Base-by-base conservation (phyloP, 2,329 filamentous ascomycete genomes). In the Trichophyton benhamiae region DNA sequence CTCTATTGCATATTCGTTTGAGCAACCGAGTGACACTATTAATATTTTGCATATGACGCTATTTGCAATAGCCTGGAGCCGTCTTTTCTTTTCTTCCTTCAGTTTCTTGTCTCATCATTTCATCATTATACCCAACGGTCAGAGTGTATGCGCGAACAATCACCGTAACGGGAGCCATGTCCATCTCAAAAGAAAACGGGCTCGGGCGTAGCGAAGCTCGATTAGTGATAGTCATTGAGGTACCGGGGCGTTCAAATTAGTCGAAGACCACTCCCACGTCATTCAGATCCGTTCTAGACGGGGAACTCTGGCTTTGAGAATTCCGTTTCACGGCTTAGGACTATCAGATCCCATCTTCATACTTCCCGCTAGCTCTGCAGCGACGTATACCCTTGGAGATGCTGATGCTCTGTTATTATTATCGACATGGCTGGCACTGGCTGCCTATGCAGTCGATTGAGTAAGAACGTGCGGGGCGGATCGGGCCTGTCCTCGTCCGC, bases 1-100 rank as follows among this genome's bases (percentile, higher is more conserved):
- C 27, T 15, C 17, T 38, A 9, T 55, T 55, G 52, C 27, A 55
- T 55, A 36, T 55, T 27, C 52, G 52, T 17, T 55, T 36, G 52
- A 38, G 52, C 15, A 38, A 55, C 52, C 52, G 46, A 52, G 20
- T 27, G 46, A 52, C 46, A 52, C 46, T 52, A 52, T 52, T 52
- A 52, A 13, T 52, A 52, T 52, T 38, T n/a, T 52, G 46, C 46
- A 55, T 55, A 55, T 55, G 27, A 55, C 52, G 52, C 52, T 55
- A 55, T 55, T 55, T 55, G 52, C 52, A 27, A 55, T 55, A 30
- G 52, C 52, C 33, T 36, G 27, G 52, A 27, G 9, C 6, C 15
- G 6, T 44, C n/a, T 52, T 52, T 33, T n/a, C 15, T n/a, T 30
- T 53, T 55, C 52, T 20, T 55, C 25, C 5, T 36, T 20, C 52